phyloP scores from a whole-genome alignment of 768 basidiomycete species.

The Lanmaoa rubissima region DNA sequence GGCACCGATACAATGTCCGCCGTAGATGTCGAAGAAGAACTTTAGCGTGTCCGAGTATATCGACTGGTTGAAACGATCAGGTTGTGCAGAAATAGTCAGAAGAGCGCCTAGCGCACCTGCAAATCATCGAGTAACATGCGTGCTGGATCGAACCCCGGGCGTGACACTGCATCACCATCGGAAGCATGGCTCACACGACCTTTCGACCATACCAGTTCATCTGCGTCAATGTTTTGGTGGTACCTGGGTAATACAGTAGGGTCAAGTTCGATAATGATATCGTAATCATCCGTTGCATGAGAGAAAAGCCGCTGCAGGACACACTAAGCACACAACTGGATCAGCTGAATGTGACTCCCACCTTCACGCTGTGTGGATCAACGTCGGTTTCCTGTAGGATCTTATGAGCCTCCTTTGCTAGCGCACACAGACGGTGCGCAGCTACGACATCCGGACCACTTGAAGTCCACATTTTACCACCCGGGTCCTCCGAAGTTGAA shows the following conservation, averaged over 20 bases:
- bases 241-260: slow-evolving; percentile 65
- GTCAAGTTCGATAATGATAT: slow-evolving; percentile 78
- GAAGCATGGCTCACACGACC: slow-evolving; percentile 22
- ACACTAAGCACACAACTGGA: not conserved
- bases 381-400: slow-evolving; percentile 52
- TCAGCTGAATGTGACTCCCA: slow-evolving; percentile 30
- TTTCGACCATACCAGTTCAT: slow-evolving; percentile 46
- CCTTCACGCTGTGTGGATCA: slow-evolving; percentile 57
- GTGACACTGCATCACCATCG: slow-evolving; percentile 35
- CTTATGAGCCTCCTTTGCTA: slow-evolving; percentile 75
- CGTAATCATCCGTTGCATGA: slow-evolving; percentile 82
- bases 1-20: slow-evolving; percentile 74
- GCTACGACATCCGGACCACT: slow-evolving; percentile 65
- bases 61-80: slow-evolving; percentile 40
- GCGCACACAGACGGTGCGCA: slow-evolving; percentile 64
- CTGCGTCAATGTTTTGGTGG: slow-evolving; percentile 61
- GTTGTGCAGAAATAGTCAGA: not conserved
- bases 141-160: slow-evolving; percentile 83
- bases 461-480: slow-evolving; percentile 76
- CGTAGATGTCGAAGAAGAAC: slow-evolving; percentile 81
- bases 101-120: slow-evolving; percentile 48
- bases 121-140: slow-evolving; percentile 65
- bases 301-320: slow-evolving; percentile 69
- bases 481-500: slow-evolving; percentile 71
- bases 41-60: slow-evolving; percentile 74